These are phyloP conservation scores for Alternaria metachromatica DNA, from an alignment of 2,329 filamentous ascomycete genomes.

Conservation along the genomic window DNA sequence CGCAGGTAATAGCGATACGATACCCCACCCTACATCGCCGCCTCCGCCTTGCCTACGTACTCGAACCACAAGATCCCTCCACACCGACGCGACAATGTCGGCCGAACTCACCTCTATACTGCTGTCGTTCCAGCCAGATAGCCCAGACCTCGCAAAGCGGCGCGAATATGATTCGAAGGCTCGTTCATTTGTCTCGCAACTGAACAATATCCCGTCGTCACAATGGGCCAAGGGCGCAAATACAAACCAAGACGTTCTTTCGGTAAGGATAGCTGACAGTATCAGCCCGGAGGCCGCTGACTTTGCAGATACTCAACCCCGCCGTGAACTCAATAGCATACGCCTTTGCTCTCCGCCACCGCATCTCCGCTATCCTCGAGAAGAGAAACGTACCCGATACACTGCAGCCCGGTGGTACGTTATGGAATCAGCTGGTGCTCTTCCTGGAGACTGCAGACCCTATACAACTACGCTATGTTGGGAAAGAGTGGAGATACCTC, in stretches of 20 bases:
- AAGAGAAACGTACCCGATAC: conserved; percentile 49
- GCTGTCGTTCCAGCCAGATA: conserved; percentile 46
- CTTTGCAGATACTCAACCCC: conserved; percentile 58
- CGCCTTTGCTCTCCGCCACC: conserved; percentile 60
- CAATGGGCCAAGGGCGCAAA: conserved; percentile 47
- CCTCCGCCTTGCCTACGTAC: conserved; percentile 12
- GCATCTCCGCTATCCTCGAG: conserved; percentile 50
- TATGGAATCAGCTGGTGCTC: conserved; percentile 59
- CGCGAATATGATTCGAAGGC: conserved; percentile 51
- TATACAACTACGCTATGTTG: conserved; percentile 62
- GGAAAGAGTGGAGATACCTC: conserved; percentile 55
- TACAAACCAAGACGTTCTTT: conserved; percentile 50
- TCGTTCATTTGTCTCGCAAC: conserved; percentile 42
- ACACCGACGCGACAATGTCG: conserved; percentile 31
- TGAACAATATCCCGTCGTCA: conserved; percentile 41
- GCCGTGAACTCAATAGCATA: conserved; percentile 66
- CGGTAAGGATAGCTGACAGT: conserved; percentile 28
- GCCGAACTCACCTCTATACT: conserved; percentile 37
- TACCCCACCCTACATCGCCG: conserved; percentile 33
- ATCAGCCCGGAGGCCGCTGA: conserved; percentile 12
- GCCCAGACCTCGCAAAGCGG: conserved; percentile 38
- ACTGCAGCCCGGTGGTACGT: conserved; percentile 51
- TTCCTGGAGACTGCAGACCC: conserved; percentile 61
- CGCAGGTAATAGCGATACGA: not conserved
- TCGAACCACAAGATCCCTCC: conserved; percentile 6